Conservation (phyloP, 148 eudicot genomes). For the Rhododendron molle region DNA sequence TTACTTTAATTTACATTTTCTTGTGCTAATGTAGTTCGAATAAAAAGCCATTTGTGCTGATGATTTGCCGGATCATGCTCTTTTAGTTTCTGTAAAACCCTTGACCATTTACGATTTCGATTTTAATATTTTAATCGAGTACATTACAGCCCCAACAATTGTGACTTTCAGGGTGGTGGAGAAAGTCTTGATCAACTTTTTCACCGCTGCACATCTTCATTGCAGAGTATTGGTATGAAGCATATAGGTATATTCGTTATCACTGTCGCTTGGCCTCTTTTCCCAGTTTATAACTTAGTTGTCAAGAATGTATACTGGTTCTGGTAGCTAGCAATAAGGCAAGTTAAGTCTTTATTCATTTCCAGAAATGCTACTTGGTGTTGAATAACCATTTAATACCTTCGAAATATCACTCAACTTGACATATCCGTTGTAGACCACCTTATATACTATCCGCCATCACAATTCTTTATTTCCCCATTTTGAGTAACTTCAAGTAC, state of each 20-base stretch:
- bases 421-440: not conserved
- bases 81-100: not conserved
- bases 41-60: not conserved
- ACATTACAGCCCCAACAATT: not conserved
- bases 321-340: not conserved
- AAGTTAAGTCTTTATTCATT: not conserved
- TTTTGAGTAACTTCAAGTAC: not conserved
- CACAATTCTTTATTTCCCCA: not conserved
- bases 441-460: not conserved
- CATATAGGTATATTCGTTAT: constrained; percentile 36
- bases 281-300: not conserved
- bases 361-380: not conserved
- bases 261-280: not conserved
- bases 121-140: not conserved
- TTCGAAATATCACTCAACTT: not conserved
- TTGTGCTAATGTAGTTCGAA: not conserved
- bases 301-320: not conserved
- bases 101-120: not conserved
- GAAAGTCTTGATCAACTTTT: constrained; percentile 60
- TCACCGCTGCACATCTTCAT: constrained; percentile 42
- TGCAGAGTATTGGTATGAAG: constrained; percentile 44
- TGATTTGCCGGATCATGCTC: not conserved
- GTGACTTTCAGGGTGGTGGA: constrained; percentile 33
- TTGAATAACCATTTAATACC: not conserved
- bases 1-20: not conserved